These are phyloP conservation scores for Russula sp. DNA, from an alignment of 768 basidiomycete species.

Conservation along the genomic window DNA sequence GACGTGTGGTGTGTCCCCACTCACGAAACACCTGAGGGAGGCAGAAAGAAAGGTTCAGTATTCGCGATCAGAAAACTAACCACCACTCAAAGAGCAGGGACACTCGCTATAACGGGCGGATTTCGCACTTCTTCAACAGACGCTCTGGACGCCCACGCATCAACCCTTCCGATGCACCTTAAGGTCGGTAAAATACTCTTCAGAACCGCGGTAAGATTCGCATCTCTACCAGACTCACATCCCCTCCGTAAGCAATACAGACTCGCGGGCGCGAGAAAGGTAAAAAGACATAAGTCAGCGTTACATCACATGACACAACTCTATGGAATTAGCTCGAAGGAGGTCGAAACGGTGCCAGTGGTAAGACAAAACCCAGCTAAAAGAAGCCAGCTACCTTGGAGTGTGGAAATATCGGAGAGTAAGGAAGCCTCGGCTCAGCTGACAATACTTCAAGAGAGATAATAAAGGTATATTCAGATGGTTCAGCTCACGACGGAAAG, in stretches of 20 bases:
- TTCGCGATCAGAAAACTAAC: conserved; percentile 6
- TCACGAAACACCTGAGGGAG: not conserved
- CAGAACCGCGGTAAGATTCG: conserved; percentile 15
- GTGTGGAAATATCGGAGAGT: too few relatives aligned
- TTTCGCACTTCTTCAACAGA: conserved; percentile 26
- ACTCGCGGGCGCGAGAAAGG: not conserved
- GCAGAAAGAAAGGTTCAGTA: not conserved
- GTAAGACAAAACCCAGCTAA: not conserved
- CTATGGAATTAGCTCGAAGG: not conserved
- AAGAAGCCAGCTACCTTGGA: too few relatives aligned
- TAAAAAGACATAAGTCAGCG: not conserved
- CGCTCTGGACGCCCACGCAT: conserved; percentile 12
- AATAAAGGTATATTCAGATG: too few relatives aligned
- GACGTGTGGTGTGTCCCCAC: conserved; percentile 29
- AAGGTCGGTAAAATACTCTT: conserved; percentile 9
- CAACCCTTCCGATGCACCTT: conserved; percentile 19
- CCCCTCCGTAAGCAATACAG: not conserved
- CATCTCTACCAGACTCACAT: not conserved
- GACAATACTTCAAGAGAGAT: too few relatives aligned
- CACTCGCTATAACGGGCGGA: conserved; percentile 29
- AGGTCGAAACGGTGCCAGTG: not conserved
- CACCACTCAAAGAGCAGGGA: conserved; percentile 30
- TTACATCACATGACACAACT: not conserved
- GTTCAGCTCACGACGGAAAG: not conserved
- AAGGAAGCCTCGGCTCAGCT: too few relatives aligned